Conservation (phyloP, 2,329 filamentous ascomycete species). For the Exophiala bonariae region DNA sequence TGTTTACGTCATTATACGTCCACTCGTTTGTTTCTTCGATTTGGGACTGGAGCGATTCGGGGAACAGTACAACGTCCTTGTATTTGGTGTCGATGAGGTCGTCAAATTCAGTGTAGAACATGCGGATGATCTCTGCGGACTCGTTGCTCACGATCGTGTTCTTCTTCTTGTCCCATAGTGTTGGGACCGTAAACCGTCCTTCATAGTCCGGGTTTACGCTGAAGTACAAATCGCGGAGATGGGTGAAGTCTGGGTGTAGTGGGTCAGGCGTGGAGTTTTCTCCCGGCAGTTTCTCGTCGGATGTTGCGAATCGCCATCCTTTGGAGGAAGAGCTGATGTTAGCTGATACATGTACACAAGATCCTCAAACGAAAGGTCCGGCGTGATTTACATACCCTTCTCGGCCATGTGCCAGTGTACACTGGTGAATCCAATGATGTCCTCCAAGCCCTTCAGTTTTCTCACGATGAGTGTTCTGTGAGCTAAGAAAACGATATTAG, state of each 20-base stretch:
- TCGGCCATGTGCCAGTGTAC: slow-evolving; percentile 88
- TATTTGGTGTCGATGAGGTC: slow-evolving; percentile 62
- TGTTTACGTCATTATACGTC: slow-evolving; percentile 67
- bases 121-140: slow-evolving; percentile 85
- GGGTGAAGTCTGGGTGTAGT: slow-evolving; percentile 67
- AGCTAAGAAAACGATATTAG: slow-evolving; percentile 51
- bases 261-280: slow-evolving; percentile 54
- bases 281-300: slow-evolving; percentile 60
- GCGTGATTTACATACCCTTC: slow-evolving; percentile 52
- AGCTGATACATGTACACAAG: no score
- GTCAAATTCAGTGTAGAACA: slow-evolving; percentile 83
- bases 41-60: slow-evolving; percentile 58
- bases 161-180: slow-evolving; percentile 70
- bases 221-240: slow-evolving; percentile 81
- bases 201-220: slow-evolving; percentile 68
- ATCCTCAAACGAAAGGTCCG: no score
- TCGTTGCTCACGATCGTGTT: slow-evolving; percentile 86
- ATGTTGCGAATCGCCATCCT: slow-evolving; percentile 81
- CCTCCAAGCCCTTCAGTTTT: slow-evolving; percentile 87
- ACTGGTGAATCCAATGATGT: slow-evolving; percentile 74
- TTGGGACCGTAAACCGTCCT: slow-evolving; percentile 84
- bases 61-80: slow-evolving; percentile 64
- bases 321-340: slow-evolving; percentile 17
- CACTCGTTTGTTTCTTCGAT: slow-evolving; percentile 80
- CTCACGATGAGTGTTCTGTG: slow-evolving; percentile 84